Evolutionary conservation across 2,329 filamentous ascomycete genomes (phyloP), one percentile per base, ranked within the genome.

Genomic region (Orbilia quercus): DNA sequence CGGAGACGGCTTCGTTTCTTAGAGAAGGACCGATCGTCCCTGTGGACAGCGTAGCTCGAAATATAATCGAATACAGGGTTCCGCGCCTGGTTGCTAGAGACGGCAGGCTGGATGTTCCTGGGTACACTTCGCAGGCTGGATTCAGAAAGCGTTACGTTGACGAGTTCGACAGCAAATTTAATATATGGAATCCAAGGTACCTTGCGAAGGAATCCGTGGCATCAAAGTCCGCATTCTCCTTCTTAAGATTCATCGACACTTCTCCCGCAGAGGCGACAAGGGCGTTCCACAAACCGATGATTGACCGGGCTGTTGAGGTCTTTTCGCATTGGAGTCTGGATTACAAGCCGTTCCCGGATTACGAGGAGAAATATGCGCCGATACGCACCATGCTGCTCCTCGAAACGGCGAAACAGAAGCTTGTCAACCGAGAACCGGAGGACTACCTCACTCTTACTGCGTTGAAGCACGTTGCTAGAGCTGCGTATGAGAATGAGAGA

Each of bases 1-100:
- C 93, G 12, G 95, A 99, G 83, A 97, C 94, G 0, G 93, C 91
- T 0, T 97, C 93, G 0, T 98, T 99, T 80, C 84, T 97, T 76
- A 90, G 95, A 20, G 95, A 99, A 80, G 93, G 94, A 6, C 86
- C 84, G 71, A 89, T 89, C n/a, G n/a, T n/a, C n/a, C n/a, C n/a
- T 74, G 86, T 98, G 55, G 84, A 90, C n/a, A n/a, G 94, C 1
- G 91, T 92, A 0, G 89, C 91, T 71, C n/a, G n/a, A n/a, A 98
- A 89, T 78, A 77, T 90, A 77, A 94, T 99, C 75, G 89, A 96
- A 76, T 97, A 94, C 79, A 84, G 88, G 51, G 81, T 98, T 63
- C 95, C 95, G 18, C 87, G 88, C 23, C 84, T 96, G 4, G 82
- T 99, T n/a, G 94, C 90, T 84, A 86, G 87, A n/a, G 89, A 86